Percentiles rank a stretch among this genome's conserved stretches.
phyloP scores from a whole-genome alignment of 1,284 basidiomycete genomes.

The Fomitopsis pinicola region DNA sequence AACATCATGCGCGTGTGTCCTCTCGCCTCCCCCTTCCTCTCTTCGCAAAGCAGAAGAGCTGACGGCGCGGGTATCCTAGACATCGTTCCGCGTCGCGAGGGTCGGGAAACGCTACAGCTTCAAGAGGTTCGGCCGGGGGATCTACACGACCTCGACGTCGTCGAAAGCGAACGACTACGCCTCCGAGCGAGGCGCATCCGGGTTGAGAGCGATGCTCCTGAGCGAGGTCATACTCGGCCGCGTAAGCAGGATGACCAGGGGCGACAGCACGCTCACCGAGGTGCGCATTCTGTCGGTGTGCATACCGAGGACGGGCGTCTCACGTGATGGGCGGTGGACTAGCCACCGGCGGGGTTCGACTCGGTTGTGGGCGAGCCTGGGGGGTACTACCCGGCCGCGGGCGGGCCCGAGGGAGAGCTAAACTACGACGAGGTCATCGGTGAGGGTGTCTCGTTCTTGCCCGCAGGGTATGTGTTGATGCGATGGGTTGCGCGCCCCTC shows the following conservation, averaged over 20 bases:
- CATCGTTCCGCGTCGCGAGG: slow-evolving; percentile 9
- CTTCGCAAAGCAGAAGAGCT: too few species aligned
- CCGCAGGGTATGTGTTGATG: too few species aligned
- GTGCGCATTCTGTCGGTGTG: slow-evolving; percentile 7
- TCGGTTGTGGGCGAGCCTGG: slow-evolving; percentile 12
- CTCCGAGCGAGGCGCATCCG: slow-evolving; percentile 2
- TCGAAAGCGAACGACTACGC: slow-evolving; percentile 12
- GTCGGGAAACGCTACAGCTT: not conserved
- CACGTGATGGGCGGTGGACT: not conserved
- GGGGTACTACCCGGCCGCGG: slow-evolving; percentile 20
- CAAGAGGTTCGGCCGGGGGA: slow-evolving; percentile 4
- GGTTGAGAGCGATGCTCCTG: slow-evolving; percentile 17
- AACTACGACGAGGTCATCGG: slow-evolving; percentile 18
- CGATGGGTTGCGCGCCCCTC: too few species aligned
- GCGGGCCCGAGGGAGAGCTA: slow-evolving; percentile 19
- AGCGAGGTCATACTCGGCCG: slow-evolving; percentile 22
- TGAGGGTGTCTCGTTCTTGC: not conserved
- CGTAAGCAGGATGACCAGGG: slow-evolving; percentile 11
- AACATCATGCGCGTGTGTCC: slow-evolving; percentile 8
- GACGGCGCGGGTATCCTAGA: not conserved
- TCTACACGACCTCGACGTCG: slow-evolving; percentile 15
- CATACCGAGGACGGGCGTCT: not conserved
- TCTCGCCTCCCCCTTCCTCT: not conserved
- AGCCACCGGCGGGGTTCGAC: not conserved
- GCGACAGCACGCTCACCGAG: slow-evolving; percentile 12